A percentile compares a stretch with the other conserved stretches of the same genome.
phyloP scores from a whole-genome alignment of 257 asterid genomes.

The Leptodermis oblonga region DNA sequence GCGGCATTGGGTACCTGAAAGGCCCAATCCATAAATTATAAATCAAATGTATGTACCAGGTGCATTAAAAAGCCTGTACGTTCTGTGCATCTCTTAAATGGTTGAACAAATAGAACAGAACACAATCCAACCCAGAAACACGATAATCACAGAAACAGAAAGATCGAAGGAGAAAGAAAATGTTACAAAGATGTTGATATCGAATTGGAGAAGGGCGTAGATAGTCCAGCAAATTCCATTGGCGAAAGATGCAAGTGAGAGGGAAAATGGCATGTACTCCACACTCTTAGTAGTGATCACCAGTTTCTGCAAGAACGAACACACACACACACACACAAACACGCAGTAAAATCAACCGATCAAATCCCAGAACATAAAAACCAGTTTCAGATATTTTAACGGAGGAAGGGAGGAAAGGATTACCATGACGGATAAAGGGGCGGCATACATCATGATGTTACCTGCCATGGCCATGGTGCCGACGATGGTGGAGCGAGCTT shows the following conservation, averaged over 20 bases:
- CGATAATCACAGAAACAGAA: not conserved
- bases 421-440: constrained; percentile 83
- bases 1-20: constrained; percentile 67
- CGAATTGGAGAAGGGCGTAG: constrained; percentile 66
- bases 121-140: too few species aligned
- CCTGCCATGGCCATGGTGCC: constrained; percentile 78
- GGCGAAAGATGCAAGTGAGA: constrained; percentile 67
- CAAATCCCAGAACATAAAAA: not conserved
- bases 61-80: not conserved
- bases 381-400: not conserved
- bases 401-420: not conserved
- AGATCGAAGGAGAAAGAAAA: not conserved
- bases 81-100: not conserved
- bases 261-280: constrained; percentile 86
- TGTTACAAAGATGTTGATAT: constrained; percentile 64
- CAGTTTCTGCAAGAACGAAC: constrained; percentile 83
- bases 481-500: constrained; percentile 53
- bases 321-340: too few species aligned
- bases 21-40: not conserved
- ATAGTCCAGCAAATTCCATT: constrained; percentile 79
- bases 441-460: constrained; percentile 73
- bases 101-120: not conserved
- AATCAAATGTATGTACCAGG: not conserved
- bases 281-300: constrained; percentile 80
- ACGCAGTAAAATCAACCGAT: not conserved